A percentile compares a stretch with the other conserved stretches of the same genome.
phyloP scores from a whole-genome alignment of 345 rosid genomes.

The Populus alba region DNA sequence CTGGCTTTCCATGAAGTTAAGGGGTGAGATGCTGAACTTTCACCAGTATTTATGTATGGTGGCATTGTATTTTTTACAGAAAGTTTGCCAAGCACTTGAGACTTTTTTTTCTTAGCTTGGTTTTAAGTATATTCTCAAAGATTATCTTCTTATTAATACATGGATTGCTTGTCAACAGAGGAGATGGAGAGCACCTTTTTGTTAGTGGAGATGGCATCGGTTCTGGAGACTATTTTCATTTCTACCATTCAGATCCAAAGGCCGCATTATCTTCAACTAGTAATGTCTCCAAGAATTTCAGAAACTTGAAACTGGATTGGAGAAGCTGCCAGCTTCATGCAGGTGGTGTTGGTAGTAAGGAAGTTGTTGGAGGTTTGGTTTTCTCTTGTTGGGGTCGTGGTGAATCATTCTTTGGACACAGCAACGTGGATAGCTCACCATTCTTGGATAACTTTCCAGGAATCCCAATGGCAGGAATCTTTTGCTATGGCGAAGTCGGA shows the following conservation, averaged over 20 bases:
- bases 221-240: constrained; percentile 64
- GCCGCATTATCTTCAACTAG: constrained; percentile 41
- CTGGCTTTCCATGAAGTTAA: constrained; percentile 53
- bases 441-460: constrained; percentile 62
- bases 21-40: constrained; percentile 45
- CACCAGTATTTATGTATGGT: not conserved
- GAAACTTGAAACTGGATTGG: constrained; percentile 38
- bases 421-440: constrained; percentile 53
- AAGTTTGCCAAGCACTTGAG: not conserved
- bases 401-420: constrained; percentile 40
- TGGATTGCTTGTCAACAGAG: constrained; percentile 39
- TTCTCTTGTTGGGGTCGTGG: constrained; percentile 58
- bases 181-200: constrained; percentile 53
- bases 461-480: constrained; percentile 57
- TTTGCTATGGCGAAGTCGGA: constrained; percentile 65
- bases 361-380: constrained; percentile 68
- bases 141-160: not conserved
- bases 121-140: not conserved
- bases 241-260: constrained; percentile 46
- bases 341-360: constrained; percentile 15
- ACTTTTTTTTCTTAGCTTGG: not conserved
- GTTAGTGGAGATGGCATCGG: constrained; percentile 53
- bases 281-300: constrained; percentile 33
- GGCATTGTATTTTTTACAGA: too few relatives aligned
- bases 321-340: not conserved